phyloP scores from a whole-genome alignment of 306 rosid species.

The Begonia loranthoides region DNA sequence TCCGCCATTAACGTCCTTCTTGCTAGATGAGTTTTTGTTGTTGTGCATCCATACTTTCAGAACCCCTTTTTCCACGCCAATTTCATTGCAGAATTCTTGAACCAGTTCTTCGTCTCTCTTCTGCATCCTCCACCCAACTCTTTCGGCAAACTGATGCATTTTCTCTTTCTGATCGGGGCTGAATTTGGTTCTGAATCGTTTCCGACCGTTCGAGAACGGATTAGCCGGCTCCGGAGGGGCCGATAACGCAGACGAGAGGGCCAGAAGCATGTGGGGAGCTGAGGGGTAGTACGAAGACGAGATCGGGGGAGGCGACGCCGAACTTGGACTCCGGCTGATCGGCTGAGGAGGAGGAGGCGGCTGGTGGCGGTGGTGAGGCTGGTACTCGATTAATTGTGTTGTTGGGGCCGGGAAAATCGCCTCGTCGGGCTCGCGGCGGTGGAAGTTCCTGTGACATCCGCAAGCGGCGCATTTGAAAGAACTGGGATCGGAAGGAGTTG shows the following conservation, averaged over 20 bases:
- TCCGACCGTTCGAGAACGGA: slow-evolving; percentile 13
- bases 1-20: not conserved
- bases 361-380: slow-evolving; percentile 16
- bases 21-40: slow-evolving; percentile 29
- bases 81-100: slow-evolving; percentile 50
- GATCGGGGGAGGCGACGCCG: slow-evolving; percentile 61
- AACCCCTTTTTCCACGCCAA: slow-evolving; percentile 48
- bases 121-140: slow-evolving; percentile 67
- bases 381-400: slow-evolving; percentile 1
- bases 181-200: slow-evolving; percentile 64
- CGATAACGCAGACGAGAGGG: slow-evolving; percentile 29
- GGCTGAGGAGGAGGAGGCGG: slow-evolving; percentile 19
- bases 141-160: slow-evolving; percentile 57
- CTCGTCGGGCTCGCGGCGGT: slow-evolving; percentile 60
- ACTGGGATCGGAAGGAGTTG: slow-evolving; percentile 35
- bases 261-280: slow-evolving; percentile 50
- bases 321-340: slow-evolving; percentile 36
- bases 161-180: slow-evolving; percentile 69
- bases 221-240: slow-evolving; percentile 21
- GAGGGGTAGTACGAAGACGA: slow-evolving; percentile 38
- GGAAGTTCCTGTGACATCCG: slow-evolving; percentile 89
- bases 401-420: slow-evolving; percentile 19
- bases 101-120: slow-evolving; percentile 39
- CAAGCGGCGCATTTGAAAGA: slow-evolving; percentile 80
- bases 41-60: slow-evolving; percentile 94